Evolutionary conservation across 768 basidiomycete species (phyloP).

Genomic region (Naganishia kalamii): DNA sequence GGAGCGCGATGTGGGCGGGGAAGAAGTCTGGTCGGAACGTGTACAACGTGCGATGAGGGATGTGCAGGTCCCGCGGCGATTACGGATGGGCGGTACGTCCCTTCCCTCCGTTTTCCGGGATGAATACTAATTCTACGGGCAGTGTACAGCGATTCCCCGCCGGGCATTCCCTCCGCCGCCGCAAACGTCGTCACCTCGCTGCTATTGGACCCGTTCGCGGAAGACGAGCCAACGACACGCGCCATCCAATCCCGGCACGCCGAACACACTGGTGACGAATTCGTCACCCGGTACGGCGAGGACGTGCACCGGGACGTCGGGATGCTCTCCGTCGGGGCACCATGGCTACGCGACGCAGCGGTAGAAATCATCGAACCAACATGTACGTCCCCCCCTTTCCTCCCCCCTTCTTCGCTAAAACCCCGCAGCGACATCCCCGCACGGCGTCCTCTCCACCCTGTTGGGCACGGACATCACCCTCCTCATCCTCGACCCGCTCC

Average conservation of each 20-base stretch:
- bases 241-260: slow-evolving; percentile 27
- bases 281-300: slow-evolving; percentile 16
- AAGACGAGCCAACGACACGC: slow-evolving; percentile 19
- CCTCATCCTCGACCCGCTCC: slow-evolving; percentile 39
- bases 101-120: neutral
- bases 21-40: slow-evolving; percentile 29
- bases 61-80: slow-evolving; percentile 3
- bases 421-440: slow-evolving; percentile 7
- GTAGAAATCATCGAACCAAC: slow-evolving; percentile 31
- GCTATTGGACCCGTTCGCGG: slow-evolving; percentile 37
- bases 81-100: neutral
- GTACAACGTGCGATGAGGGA: slow-evolving; percentile 25
- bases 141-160: neutral
- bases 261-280: slow-evolving; percentile 6
- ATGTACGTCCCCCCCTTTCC: slow-evolving; percentile 18
- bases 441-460: slow-evolving; percentile 24
- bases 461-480: slow-evolving; percentile 26
- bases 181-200: slow-evolving; percentile 35
- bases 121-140: neutral
- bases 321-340: slow-evolving; percentile 10
- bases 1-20: slow-evolving; percentile 34
- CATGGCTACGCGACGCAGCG: slow-evolving; percentile 31
- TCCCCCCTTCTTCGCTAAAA: neutral
- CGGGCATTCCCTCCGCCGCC: neutral
- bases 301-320: neutral